Evolutionary conservation across 257 asterid genomes (phyloP).

Genomic region (Parsonsia alboflavescens): DNA sequence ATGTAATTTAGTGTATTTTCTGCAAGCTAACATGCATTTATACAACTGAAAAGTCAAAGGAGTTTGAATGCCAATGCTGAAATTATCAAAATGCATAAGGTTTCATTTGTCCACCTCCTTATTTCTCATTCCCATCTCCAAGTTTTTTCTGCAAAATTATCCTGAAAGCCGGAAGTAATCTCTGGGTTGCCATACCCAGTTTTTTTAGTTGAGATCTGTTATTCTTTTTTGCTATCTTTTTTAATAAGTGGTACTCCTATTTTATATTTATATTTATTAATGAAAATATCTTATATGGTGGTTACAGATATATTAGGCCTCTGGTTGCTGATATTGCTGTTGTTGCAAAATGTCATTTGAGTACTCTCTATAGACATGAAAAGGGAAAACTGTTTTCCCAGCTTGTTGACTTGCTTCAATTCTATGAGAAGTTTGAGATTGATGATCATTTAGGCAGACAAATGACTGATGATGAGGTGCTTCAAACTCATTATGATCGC

Average conservation of each 20-base stretch:
- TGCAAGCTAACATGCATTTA: background rate
- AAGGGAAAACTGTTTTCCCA: conserved; percentile 92
- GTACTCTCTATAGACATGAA: conserved; percentile 80
- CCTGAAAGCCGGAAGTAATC: background rate
- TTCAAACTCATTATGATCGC: conserved; percentile 84
- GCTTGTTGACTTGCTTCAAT: conserved; percentile 94
- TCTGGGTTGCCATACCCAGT: background rate
- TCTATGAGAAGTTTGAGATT: conserved; percentile 89
- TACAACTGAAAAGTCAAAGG: background rate
- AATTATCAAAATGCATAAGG: background rate
- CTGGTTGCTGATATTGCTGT: conserved; percentile 97
- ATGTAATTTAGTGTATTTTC: background rate
- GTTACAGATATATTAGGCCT: conserved; percentile 70
- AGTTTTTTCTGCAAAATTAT: background rate
- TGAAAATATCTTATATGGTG: conserved; percentile 9
- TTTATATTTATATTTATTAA: background rate
- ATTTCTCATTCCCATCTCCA: background rate
- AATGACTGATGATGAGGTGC: conserved; percentile 97
- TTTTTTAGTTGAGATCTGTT: background rate
- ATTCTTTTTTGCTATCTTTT: background rate
- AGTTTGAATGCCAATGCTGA: background rate
- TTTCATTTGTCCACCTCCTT: background rate
- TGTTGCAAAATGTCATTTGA: conserved; percentile 91
- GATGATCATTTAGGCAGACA: conserved; percentile 94
- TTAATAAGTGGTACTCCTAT: background rate